phyloP scores from a whole-genome alignment of 2,329 filamentous ascomycete genomes.

The Alternaria tenuissima region DNA sequence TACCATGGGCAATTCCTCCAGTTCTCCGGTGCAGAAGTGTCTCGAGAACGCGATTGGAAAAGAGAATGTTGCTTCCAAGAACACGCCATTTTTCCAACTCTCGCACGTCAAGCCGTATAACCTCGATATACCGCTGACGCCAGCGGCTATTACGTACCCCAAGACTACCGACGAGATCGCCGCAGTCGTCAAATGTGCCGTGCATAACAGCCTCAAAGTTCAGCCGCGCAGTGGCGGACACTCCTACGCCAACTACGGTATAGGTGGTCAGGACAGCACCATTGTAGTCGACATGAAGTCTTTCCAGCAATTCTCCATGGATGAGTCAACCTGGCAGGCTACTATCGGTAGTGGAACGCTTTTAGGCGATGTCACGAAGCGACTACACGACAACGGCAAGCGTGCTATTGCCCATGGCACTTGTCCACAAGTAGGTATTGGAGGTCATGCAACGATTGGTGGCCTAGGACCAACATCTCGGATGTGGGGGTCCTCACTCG shows the following conservation, averaged over 20 bases:
- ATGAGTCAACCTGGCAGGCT: conserved; percentile 55
- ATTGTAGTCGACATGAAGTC: conserved; percentile 61
- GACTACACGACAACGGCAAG: conserved; percentile 45
- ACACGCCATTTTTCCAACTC: conserved; percentile 39
- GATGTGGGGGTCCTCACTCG: conserved; percentile 45
- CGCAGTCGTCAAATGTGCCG: conserved; percentile 66
- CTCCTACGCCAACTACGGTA: conserved; percentile 64
- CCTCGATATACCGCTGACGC: conserved; percentile 50
- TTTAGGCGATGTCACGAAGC: conserved; percentile 51
- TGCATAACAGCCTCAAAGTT: conserved; percentile 60
- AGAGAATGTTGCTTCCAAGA: conserved; percentile 33
- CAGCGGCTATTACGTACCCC: conserved; percentile 66
- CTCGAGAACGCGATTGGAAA: conserved; percentile 39
- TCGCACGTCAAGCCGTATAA: conserved; percentile 50
- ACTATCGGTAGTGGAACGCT: conserved; percentile 61
- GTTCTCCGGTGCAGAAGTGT: conserved; percentile 39
- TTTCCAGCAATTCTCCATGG: conserved; percentile 57
- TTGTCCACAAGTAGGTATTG: conserved; percentile 48
- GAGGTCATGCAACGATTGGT: conserved; percentile 50
- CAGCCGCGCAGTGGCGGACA: conserved; percentile 71
- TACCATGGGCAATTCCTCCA: conserved; percentile 43
- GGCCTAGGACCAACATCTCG: conserved; percentile 46
- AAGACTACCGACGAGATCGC: conserved; percentile 62
- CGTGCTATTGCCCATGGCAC: conserved; percentile 60
- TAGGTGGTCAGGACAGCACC: conserved; percentile 58